phyloP scores from a whole-genome alignment of 257 asterid genomes.

The Lithospermum erythrorhizon region DNA sequence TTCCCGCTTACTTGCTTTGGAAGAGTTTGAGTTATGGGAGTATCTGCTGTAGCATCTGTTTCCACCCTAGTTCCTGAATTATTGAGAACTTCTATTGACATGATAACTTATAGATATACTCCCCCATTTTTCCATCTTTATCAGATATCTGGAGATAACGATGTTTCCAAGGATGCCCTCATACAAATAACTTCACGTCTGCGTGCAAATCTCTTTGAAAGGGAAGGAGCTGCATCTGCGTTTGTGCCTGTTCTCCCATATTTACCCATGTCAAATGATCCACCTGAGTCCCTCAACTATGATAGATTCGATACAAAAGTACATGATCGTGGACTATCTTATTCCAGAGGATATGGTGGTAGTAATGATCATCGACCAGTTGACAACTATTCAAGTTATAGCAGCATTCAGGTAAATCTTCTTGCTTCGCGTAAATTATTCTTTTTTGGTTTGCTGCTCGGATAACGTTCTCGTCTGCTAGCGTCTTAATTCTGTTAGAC shows the following conservation, averaged over 20 bases:
- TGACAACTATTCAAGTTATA: constrained; percentile 59
- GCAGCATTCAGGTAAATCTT: constrained; percentile 48
- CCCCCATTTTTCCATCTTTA: neutral
- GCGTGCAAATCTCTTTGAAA: constrained; percentile 85
- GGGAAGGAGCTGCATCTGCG: constrained; percentile 70
- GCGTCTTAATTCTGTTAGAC: too few species aligned
- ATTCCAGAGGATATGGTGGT: constrained; percentile 59
- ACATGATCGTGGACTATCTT: constrained; percentile 69
- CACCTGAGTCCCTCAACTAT: constrained; percentile 48
- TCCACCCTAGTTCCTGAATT: too few species aligned
- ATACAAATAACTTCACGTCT: constrained; percentile 79
- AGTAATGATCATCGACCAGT: constrained; percentile 42
- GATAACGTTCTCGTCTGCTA: constrained; percentile 12
- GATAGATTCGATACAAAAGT: constrained; percentile 59
- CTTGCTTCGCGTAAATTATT: neutral
- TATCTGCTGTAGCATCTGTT: too few species aligned
- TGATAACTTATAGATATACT: too few species aligned
- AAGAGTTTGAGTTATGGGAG: too few species aligned
- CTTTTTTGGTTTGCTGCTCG: neutral
- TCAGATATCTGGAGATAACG: constrained; percentile 89
- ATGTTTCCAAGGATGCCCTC: constrained; percentile 76
- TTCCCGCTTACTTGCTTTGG: neutral
- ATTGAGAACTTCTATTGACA: too few species aligned
- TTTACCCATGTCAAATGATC: constrained; percentile 62
- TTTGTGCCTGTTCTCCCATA: constrained; percentile 74